These are phyloP conservation scores for Cercospora janseana DNA, from an alignment of 2,329 filamentous ascomycete genomes.

Conservation along the genomic window DNA sequence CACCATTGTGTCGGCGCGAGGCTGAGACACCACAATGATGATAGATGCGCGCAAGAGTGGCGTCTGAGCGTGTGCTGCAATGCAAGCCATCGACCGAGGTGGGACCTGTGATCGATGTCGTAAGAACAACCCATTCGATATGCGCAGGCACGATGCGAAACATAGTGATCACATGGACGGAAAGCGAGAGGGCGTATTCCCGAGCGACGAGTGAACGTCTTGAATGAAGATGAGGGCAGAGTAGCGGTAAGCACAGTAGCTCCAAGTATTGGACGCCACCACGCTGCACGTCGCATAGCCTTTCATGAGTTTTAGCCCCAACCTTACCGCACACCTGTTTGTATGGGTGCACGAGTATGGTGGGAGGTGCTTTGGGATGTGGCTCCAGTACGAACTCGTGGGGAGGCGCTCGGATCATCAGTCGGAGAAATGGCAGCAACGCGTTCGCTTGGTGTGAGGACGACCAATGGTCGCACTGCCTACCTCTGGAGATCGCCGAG, in stretches of 20 bases:
- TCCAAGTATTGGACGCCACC: conserved; percentile 8
- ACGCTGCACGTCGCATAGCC: neutral
- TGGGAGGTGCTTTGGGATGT: too few relatives aligned
- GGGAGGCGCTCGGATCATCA: neutral
- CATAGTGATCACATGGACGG: neutral
- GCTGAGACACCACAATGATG: too few relatives aligned
- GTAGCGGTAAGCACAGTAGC: conserved; percentile 4
- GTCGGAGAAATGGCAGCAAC: neutral
- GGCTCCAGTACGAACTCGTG: conserved; percentile 3
- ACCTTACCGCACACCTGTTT: conserved; percentile 5
- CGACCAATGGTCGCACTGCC: conserved; percentile 2
- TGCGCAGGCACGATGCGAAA: conserved; percentile 7
- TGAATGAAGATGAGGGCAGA: conserved; percentile 1
- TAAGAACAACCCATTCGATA: conserved; percentile 6
- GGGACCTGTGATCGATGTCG: too few relatives aligned
- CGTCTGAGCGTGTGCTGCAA: neutral
- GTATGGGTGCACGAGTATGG: neutral
- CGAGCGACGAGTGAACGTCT: too few relatives aligned
- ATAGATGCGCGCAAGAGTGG: too few relatives aligned
- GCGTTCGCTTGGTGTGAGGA: neutral
- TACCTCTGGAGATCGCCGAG: neutral
- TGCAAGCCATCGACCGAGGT: conserved; percentile 4
- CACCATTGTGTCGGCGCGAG: too few relatives aligned
- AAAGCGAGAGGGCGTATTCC: too few relatives aligned
- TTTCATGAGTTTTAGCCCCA: neutral